These are phyloP conservation scores for Rhodotorula diobovata DNA, from an alignment of 768 basidiomycete genomes.

Conservation along the genomic window DNA sequence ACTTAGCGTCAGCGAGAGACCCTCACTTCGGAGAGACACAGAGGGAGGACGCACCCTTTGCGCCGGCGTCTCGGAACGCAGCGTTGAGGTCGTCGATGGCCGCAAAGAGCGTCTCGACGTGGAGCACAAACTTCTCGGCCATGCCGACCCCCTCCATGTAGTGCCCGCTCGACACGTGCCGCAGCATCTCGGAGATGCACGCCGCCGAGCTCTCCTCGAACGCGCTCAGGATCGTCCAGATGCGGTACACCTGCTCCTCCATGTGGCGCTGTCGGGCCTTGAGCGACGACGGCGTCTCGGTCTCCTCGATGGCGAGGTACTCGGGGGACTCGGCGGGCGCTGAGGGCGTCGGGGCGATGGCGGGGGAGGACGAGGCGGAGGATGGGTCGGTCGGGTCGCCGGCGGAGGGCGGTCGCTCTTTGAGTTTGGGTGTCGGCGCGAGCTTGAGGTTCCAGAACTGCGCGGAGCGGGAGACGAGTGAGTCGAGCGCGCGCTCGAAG, in stretches of 20 bases:
- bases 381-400: slow-evolving; percentile 6
- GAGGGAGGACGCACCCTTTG: slow-evolving; percentile 65
- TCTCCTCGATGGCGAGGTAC: slow-evolving; percentile 71
- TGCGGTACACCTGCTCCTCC: slow-evolving; percentile 96
- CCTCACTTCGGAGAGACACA: background rate
- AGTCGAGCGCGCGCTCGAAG: background rate
- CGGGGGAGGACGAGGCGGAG: background rate
- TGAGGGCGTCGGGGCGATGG: background rate
- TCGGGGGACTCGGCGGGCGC: slow-evolving; percentile 37
- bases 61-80: slow-evolving; percentile 68
- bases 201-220: slow-evolving; percentile 99
- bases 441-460: slow-evolving; percentile 98
- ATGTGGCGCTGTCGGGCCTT: slow-evolving; percentile 86
- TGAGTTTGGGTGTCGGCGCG: slow-evolving; percentile 44
- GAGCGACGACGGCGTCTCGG: slow-evolving; percentile 70
- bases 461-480: background rate
- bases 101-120: slow-evolving; percentile 95
- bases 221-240: slow-evolving; percentile 96
- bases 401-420: slow-evolving; percentile 20
- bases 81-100: slow-evolving; percentile 94
- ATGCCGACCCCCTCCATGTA: slow-evolving; percentile 95
- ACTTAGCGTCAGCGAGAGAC: background rate
- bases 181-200: slow-evolving; percentile 97
- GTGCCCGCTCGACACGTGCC: slow-evolving; percentile 92
- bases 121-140: slow-evolving; percentile 97